A percentile compares a stretch with the other conserved stretches of the same genome.
Conservation (phyloP, 345 rosid species). For the Aquilaria yunnanensis region DNA sequence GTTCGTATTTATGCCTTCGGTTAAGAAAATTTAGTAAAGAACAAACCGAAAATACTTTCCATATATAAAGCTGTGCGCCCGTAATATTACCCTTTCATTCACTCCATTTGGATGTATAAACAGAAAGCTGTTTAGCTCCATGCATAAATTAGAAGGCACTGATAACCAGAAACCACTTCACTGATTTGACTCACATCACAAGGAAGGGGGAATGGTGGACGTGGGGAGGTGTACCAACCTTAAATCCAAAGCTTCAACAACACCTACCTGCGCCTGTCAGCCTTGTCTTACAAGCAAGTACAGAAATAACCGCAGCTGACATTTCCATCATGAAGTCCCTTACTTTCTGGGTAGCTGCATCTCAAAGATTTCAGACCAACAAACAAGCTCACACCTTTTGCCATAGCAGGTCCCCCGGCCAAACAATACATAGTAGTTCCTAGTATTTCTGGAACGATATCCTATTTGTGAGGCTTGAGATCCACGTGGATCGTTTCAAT, state of each 20-base stretch:
- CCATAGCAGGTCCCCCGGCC: constrained; percentile 9
- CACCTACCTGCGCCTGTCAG: constrained; percentile 66
- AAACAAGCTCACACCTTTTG: constrained; percentile 15
- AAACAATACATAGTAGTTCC: constrained; percentile 23
- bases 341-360: constrained; percentile 22
- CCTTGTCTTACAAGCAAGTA: constrained; percentile 67
- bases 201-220: too few species aligned
- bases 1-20: too few species aligned
- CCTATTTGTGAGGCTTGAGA: constrained; percentile 5
- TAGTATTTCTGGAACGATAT: constrained; percentile 7
- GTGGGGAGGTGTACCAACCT: constrained; percentile 33
- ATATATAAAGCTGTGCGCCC: too few species aligned
- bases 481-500: constrained; percentile 58
- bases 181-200: too few species aligned
- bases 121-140: too few species aligned
- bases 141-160: too few species aligned
- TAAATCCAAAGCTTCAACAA: constrained; percentile 62
- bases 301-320: constrained; percentile 29
- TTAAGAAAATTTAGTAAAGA: too few species aligned
- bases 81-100: too few species aligned
- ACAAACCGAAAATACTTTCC: too few species aligned
- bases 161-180: too few species aligned
- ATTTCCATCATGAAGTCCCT: constrained; percentile 17
- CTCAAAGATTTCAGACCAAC: constrained; percentile 21
- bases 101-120: too few species aligned